phyloP scores from a whole-genome alignment of 345 rosid genomes.

The Dimocarpus longan region DNA sequence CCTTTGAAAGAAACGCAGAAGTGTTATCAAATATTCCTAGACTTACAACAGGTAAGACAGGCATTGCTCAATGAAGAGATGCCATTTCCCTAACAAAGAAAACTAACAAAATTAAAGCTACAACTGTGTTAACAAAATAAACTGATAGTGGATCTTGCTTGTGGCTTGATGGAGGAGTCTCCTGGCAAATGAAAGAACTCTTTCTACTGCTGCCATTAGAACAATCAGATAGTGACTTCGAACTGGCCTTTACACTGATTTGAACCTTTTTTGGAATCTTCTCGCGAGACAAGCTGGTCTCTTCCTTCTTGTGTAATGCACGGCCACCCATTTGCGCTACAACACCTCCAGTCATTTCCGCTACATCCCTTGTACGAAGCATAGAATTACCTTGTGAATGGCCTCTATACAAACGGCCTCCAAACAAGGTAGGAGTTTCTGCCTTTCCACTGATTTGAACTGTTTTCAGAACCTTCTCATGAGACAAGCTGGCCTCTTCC shows the following conservation, averaged over 20 bases:
- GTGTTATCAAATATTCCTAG: background rate
- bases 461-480: no score
- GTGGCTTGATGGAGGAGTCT: constrained; percentile 7
- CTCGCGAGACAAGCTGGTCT: background rate
- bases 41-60: background rate
- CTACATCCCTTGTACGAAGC: no score
- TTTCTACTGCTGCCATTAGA: background rate
- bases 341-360: no score
- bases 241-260: background rate
- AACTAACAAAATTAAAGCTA: constrained; percentile 18
- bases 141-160: constrained; percentile 18
- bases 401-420: no score
- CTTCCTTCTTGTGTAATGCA: no score
- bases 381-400: no score
- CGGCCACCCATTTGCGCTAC: no score
- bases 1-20: background rate
- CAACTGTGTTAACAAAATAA: constrained; percentile 16
- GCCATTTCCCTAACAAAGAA: constrained; percentile 5
- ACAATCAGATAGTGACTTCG: background rate
- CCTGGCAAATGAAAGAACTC: constrained; percentile 8
- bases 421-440: no score
- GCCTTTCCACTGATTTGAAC: no score
- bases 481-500: no score
- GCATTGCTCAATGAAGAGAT: background rate
- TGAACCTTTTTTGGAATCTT: background rate